phyloP scores from a whole-genome alignment of 805 yeast species.

The Debaryomyces tyrocola region DNA sequence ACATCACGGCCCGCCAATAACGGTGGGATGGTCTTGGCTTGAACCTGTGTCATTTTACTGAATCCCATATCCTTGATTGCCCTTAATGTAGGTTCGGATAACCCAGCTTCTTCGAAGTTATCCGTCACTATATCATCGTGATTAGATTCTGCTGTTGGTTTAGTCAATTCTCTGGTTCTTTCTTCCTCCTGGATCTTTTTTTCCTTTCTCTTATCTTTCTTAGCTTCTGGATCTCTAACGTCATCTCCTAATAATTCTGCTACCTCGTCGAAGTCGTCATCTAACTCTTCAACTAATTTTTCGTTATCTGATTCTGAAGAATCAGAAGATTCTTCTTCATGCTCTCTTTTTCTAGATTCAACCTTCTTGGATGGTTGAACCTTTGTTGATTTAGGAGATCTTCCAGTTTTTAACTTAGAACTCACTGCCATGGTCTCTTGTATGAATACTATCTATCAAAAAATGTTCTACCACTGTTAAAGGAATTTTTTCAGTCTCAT shows the following conservation, averaged over 20 bases:
- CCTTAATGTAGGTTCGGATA: slow-evolving; percentile 79
- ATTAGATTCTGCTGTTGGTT: slow-evolving; percentile 28
- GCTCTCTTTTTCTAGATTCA: slow-evolving; percentile 20
- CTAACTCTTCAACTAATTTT: slow-evolving; percentile 51
- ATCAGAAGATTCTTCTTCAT: slow-evolving; percentile 23
- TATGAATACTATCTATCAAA: neutral
- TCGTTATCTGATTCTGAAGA: slow-evolving; percentile 36
- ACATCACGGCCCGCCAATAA: slow-evolving; percentile 95
- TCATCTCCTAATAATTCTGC: slow-evolving; percentile 51
- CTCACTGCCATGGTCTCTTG: slow-evolving; percentile 1
- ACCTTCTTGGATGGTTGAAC: neutral
- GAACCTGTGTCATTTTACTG: slow-evolving; percentile 88
- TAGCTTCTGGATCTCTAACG: slow-evolving; percentile 41
- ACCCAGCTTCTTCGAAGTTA: slow-evolving; percentile 44
- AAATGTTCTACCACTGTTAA: neutral
- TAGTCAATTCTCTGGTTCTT: slow-evolving; percentile 24
- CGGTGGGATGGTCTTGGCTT: slow-evolving; percentile 95
- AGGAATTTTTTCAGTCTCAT: slow-evolving; percentile 4
- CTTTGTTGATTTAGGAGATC: neutral
- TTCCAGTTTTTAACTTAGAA: slow-evolving; percentile 1
- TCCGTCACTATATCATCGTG: slow-evolving; percentile 30
- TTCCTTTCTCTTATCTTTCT: slow-evolving; percentile 19
- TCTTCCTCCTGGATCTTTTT: slow-evolving; percentile 19
- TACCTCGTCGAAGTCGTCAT: slow-evolving; percentile 58
- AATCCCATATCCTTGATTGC: slow-evolving; percentile 91